Conservation (phyloP, 495 filamentous ascomycete genomes). For the Aspergillus avenaceus region DNA sequence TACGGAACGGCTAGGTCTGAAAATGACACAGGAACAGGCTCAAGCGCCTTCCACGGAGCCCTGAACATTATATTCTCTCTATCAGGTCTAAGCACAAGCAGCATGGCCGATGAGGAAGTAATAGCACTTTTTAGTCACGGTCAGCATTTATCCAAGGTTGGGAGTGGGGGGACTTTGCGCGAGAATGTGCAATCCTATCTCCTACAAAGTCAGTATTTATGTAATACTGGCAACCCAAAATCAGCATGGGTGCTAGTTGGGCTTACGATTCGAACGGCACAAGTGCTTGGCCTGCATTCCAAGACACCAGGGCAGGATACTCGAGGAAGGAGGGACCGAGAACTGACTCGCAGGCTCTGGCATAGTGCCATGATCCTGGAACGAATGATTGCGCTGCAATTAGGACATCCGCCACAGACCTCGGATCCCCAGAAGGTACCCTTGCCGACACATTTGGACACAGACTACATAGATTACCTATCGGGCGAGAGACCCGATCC, state of each 20-base stretch:
- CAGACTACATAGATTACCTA: conserved; percentile 12
- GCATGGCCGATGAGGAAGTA: not conserved
- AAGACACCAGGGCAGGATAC: not conserved
- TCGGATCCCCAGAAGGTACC: conserved; percentile 2
- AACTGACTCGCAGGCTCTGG: conserved; percentile 14
- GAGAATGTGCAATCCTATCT: conserved; percentile 11
- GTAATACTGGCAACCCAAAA: conserved; percentile 10
- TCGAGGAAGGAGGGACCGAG: not conserved
- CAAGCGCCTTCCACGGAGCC: conserved; percentile 5
- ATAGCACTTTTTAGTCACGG: conserved; percentile 4
- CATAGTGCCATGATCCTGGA: conserved; percentile 13
- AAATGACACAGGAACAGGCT: not conserved
- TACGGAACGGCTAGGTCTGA: not conserved
- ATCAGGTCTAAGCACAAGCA: not conserved
- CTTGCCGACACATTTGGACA: conserved; percentile 9
- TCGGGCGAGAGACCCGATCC: not conserved
- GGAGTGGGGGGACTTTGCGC: not conserved
- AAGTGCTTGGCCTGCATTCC: conserved; percentile 5
- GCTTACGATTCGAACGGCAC: conserved; percentile 5
- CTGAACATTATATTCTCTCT: conserved; percentile 7
- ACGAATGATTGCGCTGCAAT: conserved; percentile 9
- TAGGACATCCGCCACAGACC: conserved; percentile 9
- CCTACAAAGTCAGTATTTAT: conserved; percentile 16
- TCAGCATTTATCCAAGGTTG: not conserved
- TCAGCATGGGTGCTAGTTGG: conserved; percentile 10